Evolutionary conservation across 192 early-diverging fungal species (phyloP), one percentile per base, ranked within the genome.

Genomic region (Podochytrium sp.): DNA sequence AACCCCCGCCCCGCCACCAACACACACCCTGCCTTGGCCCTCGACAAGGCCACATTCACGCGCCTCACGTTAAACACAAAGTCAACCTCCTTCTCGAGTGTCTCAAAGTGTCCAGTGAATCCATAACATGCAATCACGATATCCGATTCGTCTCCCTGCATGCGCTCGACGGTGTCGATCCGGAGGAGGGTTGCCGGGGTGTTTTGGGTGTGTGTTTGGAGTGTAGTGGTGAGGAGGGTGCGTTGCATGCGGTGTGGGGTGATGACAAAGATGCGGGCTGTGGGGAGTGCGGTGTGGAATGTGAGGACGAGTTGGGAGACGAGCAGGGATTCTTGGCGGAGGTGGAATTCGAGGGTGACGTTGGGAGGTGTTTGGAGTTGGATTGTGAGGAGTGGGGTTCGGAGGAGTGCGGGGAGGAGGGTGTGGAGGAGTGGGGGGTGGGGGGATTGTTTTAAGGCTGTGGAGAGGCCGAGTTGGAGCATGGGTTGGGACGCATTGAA

Each of bases 111-210:
- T 0, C 42, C 16, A 7, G 76, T 75, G 38, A 88, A 79, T 2
- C 78, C 84, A 74, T 86, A 90, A 50, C 89, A 89, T 14, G 78
- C 84, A 16, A 91, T 76, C 27, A 91, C 86, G 10, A 91, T 41
- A 35, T 91, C 87, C 0, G 85, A 83, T 70, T 81, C 71, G 20
- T 56, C 60, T 2, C 79, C 79, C 51, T 81, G 79, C 56, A 77
- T 75, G 20, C 76, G 64, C 67, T 81, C 79, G 39, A 81, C 80
- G 2, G 80, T 81, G 50, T 81, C 80, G 20, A 81, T 60, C 35
- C 56, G 32, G 2, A 33, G 12, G 12, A 42, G 18, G 33, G 18
- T 37, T 14, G 41, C 20, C 7, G 18, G 47, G 4, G 23, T 32
- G 29, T 25, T 30, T 25, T 25, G 20, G 20, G 77, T 42, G 5